phyloP scores from a whole-genome alignment of 305 asterid genomes.

The Fraxinus velutina region DNA sequence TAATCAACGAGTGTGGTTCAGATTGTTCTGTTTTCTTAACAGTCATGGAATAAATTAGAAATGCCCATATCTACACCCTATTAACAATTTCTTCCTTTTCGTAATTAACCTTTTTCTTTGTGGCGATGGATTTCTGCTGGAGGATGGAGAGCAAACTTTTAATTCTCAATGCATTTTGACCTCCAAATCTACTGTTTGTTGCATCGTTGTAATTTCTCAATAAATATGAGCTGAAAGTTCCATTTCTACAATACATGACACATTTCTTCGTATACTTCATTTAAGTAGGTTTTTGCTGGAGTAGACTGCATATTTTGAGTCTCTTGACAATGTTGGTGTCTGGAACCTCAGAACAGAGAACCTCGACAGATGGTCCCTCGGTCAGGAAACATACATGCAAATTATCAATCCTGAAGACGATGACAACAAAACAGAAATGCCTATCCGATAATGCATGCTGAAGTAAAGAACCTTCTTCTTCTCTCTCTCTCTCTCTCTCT shows the following conservation, averaged over 20 bases:
- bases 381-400: conserved; percentile 86
- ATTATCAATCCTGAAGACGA: conserved; percentile 67
- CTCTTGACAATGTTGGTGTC: conserved; percentile 77
- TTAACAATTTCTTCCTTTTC: not conserved
- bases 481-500: too few species aligned
- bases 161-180: not conserved
- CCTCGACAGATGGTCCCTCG: conserved; percentile 92
- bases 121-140: not conserved
- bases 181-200: not conserved
- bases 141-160: not conserved
- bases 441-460: too few species aligned
- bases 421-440: conserved; percentile 57
- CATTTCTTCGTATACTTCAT: not conserved
- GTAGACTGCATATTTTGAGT: conserved; percentile 81
- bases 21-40: not conserved
- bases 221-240: not conserved
- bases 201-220: not conserved
- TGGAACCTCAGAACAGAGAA: conserved; percentile 91
- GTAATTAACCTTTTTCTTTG: not conserved
- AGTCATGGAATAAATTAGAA: not conserved
- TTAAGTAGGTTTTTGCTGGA: conserved; percentile 66
- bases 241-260: not conserved
- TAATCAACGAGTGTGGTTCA: not conserved
- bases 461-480: conserved; percentile 15
- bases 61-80: not conserved